A percentile compares a stretch with the other conserved stretches of the same genome.
Conservation (phyloP, 2,329 filamentous ascomycete genomes). For the Fusarium piperis region DNA sequence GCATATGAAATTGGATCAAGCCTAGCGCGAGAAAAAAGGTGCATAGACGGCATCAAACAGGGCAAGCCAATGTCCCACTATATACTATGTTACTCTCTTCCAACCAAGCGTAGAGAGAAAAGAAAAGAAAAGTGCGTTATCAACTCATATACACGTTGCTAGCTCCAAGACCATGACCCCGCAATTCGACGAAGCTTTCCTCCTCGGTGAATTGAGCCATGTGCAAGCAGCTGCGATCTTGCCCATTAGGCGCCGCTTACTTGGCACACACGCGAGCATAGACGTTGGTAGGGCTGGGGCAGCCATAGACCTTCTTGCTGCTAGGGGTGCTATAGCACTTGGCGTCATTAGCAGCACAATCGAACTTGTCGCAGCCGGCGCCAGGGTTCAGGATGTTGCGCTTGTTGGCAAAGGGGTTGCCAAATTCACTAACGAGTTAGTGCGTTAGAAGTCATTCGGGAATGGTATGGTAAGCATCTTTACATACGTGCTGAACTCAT, state of each 20-base stretch:
- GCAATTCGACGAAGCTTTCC: no score
- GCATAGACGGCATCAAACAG: no score
- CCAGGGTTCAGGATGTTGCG: conserved; percentile 51
- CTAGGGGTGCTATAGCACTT: conserved; percentile 53
- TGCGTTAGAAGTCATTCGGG: background rate
- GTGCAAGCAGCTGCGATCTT: no score
- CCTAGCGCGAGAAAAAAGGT: no score
- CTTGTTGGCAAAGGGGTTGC: conserved; percentile 52
- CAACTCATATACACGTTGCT: no score
- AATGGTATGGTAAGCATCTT: background rate
- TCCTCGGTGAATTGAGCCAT: no score
- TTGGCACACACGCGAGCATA: conserved; percentile 44
- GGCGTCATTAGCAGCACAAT: conserved; percentile 49
- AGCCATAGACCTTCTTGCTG: conserved; percentile 52
- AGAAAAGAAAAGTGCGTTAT: no score
- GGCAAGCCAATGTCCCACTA: no score
- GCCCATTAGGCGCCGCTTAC: conserved; percentile 4
- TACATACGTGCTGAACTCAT: conserved; percentile 48
- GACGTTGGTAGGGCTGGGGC: conserved; percentile 52
- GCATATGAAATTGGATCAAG: no score
- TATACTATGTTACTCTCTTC: no score
- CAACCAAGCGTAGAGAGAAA: no score
- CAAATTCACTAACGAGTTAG: conserved; percentile 41
- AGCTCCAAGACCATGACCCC: no score
- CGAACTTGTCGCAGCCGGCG: conserved; percentile 49